Percentiles rank a stretch among this genome's conserved stretches.
phyloP scores from a whole-genome alignment of 2,329 filamentous ascomycete species.

The Exophiala xenobiotica region DNA sequence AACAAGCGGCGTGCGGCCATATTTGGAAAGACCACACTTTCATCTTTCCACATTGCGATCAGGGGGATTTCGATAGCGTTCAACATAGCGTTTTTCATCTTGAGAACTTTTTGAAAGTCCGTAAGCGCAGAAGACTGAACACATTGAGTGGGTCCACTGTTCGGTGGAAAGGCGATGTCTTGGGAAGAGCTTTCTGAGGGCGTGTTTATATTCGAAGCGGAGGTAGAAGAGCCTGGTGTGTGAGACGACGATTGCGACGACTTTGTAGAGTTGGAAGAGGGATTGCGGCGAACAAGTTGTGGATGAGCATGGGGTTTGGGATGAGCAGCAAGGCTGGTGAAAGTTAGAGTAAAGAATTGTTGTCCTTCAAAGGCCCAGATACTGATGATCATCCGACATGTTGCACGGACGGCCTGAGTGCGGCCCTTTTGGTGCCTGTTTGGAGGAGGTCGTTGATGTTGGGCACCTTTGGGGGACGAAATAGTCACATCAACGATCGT shows the following conservation, averaged over 20 bases:
- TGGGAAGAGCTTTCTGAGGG: slow-evolving; percentile 56
- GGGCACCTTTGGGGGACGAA: slow-evolving; percentile 48
- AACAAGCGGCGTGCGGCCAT: slow-evolving; percentile 60
- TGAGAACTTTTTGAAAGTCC: slow-evolving; percentile 68
- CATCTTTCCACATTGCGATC: slow-evolving; percentile 78
- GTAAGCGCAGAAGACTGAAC: slow-evolving; percentile 60
- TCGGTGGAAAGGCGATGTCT: slow-evolving; percentile 61
- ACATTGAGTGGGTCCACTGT: slow-evolving; percentile 62
- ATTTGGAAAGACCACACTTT: slow-evolving; percentile 71
- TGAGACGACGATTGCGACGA: slow-evolving; percentile 28
- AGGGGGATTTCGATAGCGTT: slow-evolving; percentile 74
- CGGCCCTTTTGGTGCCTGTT: slow-evolving; percentile 36
- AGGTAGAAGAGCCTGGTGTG: slow-evolving; percentile 31
- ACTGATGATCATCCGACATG: slow-evolving; percentile 74
- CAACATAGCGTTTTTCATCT: slow-evolving; percentile 74
- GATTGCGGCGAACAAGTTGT: slow-evolving; percentile 12
- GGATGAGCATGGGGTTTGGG: slow-evolving; percentile 29
- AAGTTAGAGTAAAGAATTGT: slow-evolving; percentile 71
- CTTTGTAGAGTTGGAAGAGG: slow-evolving; percentile 21
- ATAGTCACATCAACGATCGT: slow-evolving; percentile 67
- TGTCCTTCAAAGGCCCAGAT: slow-evolving; percentile 69
- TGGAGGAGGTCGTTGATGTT: slow-evolving; percentile 33
- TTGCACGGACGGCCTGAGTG: slow-evolving; percentile 47
- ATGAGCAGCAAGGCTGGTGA: slow-evolving; percentile 55
- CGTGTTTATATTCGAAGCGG: slow-evolving; percentile 45